Percentiles rank a stretch among this genome's conserved stretches.
These are phyloP conservation scores for Vitis rupestris DNA, from an alignment of 164 flowering plant genomes.

Conservation along the genomic window DNA sequence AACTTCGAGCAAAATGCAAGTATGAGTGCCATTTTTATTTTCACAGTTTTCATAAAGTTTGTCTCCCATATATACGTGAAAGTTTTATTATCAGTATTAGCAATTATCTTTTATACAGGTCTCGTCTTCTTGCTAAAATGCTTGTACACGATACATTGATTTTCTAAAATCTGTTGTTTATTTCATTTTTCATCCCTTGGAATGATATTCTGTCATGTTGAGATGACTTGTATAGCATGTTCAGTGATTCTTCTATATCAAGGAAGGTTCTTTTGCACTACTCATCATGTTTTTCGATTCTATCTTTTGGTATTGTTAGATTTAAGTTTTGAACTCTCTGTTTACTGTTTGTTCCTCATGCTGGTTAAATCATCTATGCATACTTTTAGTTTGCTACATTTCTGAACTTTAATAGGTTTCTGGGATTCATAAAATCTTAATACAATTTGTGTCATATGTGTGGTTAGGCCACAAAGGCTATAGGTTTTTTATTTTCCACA, in stretches of 20 bases:
- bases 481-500: too few relatives aligned
- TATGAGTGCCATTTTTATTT: slow-evolving; percentile 18
- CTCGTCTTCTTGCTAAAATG: not conserved
- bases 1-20: slow-evolving; percentile 62
- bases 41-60: not conserved
- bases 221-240: not conserved
- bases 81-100: not conserved
- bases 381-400: not conserved
- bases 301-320: not conserved
- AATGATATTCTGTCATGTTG: not conserved
- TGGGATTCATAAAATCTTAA: too few relatives aligned
- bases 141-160: not conserved
- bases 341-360: not conserved
- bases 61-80: not conserved
- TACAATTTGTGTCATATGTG: too few relatives aligned
- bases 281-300: not conserved
- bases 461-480: too few relatives aligned
- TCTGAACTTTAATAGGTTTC: not conserved
- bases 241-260: not conserved
- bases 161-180: not conserved
- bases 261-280: not conserved
- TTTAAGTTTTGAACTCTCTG: not conserved
- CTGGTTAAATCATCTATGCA: not conserved
- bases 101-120: not conserved
- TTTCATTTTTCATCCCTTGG: not conserved